These are phyloP conservation scores for Solanum aculeatissimum DNA, from an alignment of 305 asterid genomes.

Conservation along the genomic window DNA sequence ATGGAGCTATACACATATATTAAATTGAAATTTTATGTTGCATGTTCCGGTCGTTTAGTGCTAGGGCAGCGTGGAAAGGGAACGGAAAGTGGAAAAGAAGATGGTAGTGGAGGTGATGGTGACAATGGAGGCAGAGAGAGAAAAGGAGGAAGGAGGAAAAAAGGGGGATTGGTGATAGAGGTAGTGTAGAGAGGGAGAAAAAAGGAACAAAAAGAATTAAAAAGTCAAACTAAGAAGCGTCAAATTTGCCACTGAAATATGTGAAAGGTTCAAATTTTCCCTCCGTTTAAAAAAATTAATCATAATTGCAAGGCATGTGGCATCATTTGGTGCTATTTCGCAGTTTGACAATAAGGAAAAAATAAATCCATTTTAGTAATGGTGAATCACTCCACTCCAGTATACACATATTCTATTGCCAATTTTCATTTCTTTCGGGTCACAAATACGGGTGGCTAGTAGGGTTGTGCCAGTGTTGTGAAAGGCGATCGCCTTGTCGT, in stretches of 20 bases:
- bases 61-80: not conserved
- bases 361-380: not conserved
- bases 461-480: not conserved
- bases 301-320: not conserved
- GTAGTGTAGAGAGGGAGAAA: not conserved
- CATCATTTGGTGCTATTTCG: not conserved
- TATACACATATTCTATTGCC: not conserved
- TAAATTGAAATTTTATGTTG: not conserved
- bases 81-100: not conserved
- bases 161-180: not conserved
- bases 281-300: not conserved
- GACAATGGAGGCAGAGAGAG: not conserved
- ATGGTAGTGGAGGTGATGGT: not conserved
- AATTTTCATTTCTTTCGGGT: not conserved
- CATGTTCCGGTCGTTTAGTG: not conserved
- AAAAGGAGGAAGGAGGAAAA: not conserved
- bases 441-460: not conserved
- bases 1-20: not conserved
- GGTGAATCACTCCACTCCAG: not conserved
- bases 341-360: not conserved
- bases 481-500: too few species aligned
- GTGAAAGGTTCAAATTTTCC: not conserved
- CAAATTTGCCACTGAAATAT: not conserved
- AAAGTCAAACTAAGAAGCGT: not conserved
- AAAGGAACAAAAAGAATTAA: not conserved